Conservation (phyloP, 805 yeast species). For the Saccharomycopsis sp. region DNA sequence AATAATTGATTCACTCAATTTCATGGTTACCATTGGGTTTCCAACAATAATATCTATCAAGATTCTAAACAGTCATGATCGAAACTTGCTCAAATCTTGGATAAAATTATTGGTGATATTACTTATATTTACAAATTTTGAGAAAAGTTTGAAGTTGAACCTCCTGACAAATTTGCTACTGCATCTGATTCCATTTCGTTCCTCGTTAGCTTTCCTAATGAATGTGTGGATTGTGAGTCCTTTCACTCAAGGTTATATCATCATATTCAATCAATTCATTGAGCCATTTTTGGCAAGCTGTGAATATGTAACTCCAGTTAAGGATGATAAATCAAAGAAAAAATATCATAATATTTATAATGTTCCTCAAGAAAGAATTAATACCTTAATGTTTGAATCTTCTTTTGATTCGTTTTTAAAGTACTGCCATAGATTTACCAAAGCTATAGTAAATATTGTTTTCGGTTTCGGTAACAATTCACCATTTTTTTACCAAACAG, state of each 20-base stretch:
- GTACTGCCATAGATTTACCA: background rate
- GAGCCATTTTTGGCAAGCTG: constrained; percentile 11
- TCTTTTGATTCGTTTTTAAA: background rate
- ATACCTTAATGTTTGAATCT: background rate
- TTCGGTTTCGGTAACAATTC: background rate
- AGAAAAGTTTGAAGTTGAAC: background rate
- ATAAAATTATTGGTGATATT: constrained; percentile 12
- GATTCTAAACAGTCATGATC: constrained; percentile 13
- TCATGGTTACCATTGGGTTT: constrained; percentile 1
- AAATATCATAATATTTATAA: background rate
- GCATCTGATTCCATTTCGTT: background rate
- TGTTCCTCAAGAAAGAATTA: background rate
- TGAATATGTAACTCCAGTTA: background rate
- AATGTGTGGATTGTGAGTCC: constrained; percentile 19
- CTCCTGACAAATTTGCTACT: background rate
- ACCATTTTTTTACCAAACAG: background rate
- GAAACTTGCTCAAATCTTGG: constrained; percentile 17
- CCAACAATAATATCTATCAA: constrained; percentile 14
- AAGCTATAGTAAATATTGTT: background rate
- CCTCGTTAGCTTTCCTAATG: background rate
- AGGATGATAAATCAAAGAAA: background rate
- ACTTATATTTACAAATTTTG: constrained; percentile 2
- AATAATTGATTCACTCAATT: no score
- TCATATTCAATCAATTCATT: constrained; percentile 19
- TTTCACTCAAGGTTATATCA: constrained; percentile 17